phyloP scores from a whole-genome alignment of 169 alveolate genomes.

The Plasmodium coatneyi region DNA sequence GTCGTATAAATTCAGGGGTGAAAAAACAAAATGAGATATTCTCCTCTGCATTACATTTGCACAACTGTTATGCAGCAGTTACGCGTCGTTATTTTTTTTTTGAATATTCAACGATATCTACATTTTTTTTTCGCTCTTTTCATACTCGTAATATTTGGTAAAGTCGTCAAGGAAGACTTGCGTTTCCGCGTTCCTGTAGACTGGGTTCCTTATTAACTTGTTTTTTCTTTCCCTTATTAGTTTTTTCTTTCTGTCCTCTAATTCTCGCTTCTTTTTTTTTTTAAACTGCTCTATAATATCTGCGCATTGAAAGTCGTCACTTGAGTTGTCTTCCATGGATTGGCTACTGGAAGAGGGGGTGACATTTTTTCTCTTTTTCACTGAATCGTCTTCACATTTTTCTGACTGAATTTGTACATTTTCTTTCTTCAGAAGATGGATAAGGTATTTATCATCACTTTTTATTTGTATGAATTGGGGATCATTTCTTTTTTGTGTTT shows the following conservation, averaged over 20 bases:
- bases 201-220: constrained; percentile 22
- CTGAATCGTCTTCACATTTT: not conserved
- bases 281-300: constrained; percentile 62
- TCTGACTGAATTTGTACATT: constrained; percentile 24
- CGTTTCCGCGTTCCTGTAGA: constrained; percentile 29
- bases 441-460: constrained; percentile 47
- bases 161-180: constrained; percentile 68
- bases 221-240: constrained; percentile 13
- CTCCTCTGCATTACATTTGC: not conserved
- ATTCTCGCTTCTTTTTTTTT: constrained; percentile 11
- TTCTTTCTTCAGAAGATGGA: constrained; percentile 31
- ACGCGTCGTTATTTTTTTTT: not conserved
- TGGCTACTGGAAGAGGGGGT: not conserved
- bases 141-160: constrained; percentile 57
- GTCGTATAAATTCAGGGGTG: not conserved
- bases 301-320: constrained; percentile 15
- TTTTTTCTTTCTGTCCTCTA: constrained; percentile 16
- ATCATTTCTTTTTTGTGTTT: not conserved
- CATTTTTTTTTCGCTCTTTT: not conserved
- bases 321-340: constrained; percentile 1
- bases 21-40: not conserved
- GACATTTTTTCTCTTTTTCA: not conserved
- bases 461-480: constrained; percentile 29
- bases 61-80: not conserved
- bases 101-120: not conserved